Evolutionary conservation across 805 yeast species (phyloP), one percentile per base, ranked within the genome.

Genomic region (Sugiyamaella marilandica): DNA sequence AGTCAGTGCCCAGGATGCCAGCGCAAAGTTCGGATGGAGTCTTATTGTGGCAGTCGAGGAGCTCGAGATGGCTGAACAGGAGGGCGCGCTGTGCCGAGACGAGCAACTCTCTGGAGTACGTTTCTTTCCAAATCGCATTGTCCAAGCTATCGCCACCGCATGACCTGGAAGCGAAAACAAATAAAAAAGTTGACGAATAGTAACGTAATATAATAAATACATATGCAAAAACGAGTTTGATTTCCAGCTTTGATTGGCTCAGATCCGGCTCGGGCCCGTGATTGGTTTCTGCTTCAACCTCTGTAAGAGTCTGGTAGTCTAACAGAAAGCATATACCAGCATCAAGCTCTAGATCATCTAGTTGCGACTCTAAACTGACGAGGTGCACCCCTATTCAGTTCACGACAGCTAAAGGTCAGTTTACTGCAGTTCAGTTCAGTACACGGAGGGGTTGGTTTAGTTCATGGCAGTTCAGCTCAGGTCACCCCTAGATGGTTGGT

Each of bases 31-130:
- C 55, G 76, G 78, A 49, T 85, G 91, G 87, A 81, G 89, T 16
- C 70, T 83, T 36, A 78, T 79, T 24, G 80, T 87, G 11, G 76
- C 89, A 8, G 71, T 70, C 10, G 92, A 86, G 62, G 85, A 86
- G 53, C 66, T 87, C 10, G 78, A 79, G 51, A 70, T 74, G 51
- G 81, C 85, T 16, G 76, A 86, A n/a, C 74, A 71, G 1, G 63
- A 68, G 1, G 90, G 88, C 2, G 65, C 69, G 1, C 62, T 87
- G 2, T 80, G 85, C 16, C 73, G 86, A 3, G 96, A 87, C 68
- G 82, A 82, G 59, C 82, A 82, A 58, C 71, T 84, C 1, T 76
- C 81, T 47, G 95, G 94, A 0, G 75, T 81, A 2, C 76, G 78
- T 48, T 87, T 81, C 65, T 86, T 78, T 61, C 64, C 72, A 43